Base-by-base conservation (phyloP, 2,329 filamentous ascomycete genomes). In the Aspergillus fructus region DNA sequence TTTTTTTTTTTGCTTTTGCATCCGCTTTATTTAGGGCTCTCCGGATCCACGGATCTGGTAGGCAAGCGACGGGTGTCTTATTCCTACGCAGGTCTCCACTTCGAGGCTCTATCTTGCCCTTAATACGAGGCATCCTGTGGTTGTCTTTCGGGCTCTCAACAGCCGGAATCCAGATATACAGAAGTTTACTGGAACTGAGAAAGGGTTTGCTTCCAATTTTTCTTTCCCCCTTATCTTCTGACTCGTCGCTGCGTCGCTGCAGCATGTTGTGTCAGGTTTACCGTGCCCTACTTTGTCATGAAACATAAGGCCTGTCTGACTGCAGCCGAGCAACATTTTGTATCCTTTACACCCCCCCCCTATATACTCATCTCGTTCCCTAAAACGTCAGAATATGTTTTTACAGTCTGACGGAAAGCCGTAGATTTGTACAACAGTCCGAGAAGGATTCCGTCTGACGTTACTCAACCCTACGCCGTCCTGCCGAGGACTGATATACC, bases 1-100 rank as follows among this genome's bases (percentile, higher is more conserved):
- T 54, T 19, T 27, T 5, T 37, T n/a, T 54, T 27, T 47, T 54
- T 48, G 42, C 43, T 47, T 48, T 54, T 54, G 19, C 17, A 27
- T 21, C 24, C 30, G 23, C 52, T n/a, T 53, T 41, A 55, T 42
- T 49, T 23, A 55, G 45, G 17, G 15, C 27, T 15, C 21, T 27
- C 27, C 19, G 23, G 43, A 27, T 17, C 52, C 52, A 19, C 27
- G 39, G 37, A 3, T 34, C 34, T 42, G 34, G 43, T 49, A 55
- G 8, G 43, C 45, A 21, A 30, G 27, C 24, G 19, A 46, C 43
- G 23, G 43, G 23, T 17, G 7, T 27, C 5, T 19, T n/a, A n/a
- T 30, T 40, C 17, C 3, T 30, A 11, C 39, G 49, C 27, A 8
- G 40, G 46, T 53, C 41, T 37, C 12, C 27, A 27, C 24, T 41